Evolutionary conservation across 768 basidiomycete genomes (phyloP).

Genomic region (Phallus indusiatus): DNA sequence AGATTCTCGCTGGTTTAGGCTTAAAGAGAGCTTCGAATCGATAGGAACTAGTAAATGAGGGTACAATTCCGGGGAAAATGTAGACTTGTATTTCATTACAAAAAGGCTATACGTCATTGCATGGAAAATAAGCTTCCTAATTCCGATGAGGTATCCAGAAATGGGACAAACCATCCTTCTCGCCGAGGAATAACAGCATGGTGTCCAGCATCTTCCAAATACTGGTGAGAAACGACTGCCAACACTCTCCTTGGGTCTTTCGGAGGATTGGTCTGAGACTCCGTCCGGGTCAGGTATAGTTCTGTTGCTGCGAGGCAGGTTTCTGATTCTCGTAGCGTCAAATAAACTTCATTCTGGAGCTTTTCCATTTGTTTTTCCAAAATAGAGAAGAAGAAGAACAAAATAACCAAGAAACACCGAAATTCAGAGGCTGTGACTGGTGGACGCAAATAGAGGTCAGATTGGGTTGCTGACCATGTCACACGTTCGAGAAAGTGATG

Average conservation of each 20-base stretch:
- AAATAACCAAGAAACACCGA: too few species aligned
- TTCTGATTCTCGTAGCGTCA: constrained; percentile 3
- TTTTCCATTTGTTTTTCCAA: constrained; percentile 1
- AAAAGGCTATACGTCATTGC: constrained; percentile 30
- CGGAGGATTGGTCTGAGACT: not conserved
- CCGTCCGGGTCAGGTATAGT: not conserved
- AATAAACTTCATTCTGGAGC: not conserved
- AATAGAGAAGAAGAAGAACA: too few species aligned
- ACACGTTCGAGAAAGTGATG: too few species aligned
- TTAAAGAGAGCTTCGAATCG: constrained; percentile 40
- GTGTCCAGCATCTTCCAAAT: constrained; percentile 11
- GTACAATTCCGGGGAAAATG: constrained; percentile 9
- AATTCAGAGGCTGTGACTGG: too few species aligned
- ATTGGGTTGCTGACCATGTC: too few species aligned
- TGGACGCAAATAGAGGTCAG: too few species aligned
- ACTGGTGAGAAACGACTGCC: constrained; percentile 42
- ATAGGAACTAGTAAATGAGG: constrained; percentile 42
- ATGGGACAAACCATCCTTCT: constrained; percentile 27
- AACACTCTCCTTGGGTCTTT: constrained; percentile 21
- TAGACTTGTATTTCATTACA: constrained; percentile 32
- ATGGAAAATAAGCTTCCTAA: not conserved
- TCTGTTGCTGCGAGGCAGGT: constrained; percentile 1
- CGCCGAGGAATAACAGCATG: constrained; percentile 12
- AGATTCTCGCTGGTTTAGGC: constrained; percentile 43
- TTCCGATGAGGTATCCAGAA: constrained; percentile 1